Evolutionary conservation across 2,329 filamentous ascomycete genomes (phyloP), one percentile per base, ranked within the genome.

Genomic region (Diaporthe ampelina): DNA sequence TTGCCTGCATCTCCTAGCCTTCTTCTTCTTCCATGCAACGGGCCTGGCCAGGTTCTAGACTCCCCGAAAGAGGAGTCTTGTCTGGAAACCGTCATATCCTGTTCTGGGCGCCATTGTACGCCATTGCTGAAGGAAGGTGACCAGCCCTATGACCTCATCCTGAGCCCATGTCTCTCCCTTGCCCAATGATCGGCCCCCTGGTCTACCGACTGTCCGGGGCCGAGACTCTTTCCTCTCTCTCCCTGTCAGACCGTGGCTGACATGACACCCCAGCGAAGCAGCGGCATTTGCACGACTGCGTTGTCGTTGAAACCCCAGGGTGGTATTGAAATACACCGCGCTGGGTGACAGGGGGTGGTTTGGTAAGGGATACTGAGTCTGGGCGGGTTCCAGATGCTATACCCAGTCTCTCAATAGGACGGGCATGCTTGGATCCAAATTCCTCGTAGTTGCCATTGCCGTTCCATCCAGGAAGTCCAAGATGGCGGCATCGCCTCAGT

Each of bases 61-160:
- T 45, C 43, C 32, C n/a, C 13, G 19, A 43, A 63, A 26, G 37
- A 32, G 50, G 65, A 73, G 59, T 57, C 40, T 43, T 43, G 74
- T 70, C 54, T 72, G 67, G 37, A 57, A 70, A 45, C 71, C 58
- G 69, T 68, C 58, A 58, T 59, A 63, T 50, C 74, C 59, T 61
- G 67, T 63, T 68, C 57, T 71, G 19, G 71, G 48, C 54, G 40
- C 40, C 59, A 63, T 43, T 73, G 52, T 70, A 75, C 72, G 72
- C 74, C 74, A 48, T 74, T 19, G 74, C 74, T 74, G 19, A 75
- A 69, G 67, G 37, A 37, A 48, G 63, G 61, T 56, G 61, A 61
- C 67, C 71, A 71, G 52, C 52, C 45, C 67, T 48, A 74, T 75
- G 74, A 75, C 72, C 74, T 75, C 74, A 75, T 74, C 54, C 35